These are phyloP conservation scores for Astrothelium macrocarpum DNA, from an alignment of 495 filamentous ascomycete species.

Conservation along the genomic window DNA sequence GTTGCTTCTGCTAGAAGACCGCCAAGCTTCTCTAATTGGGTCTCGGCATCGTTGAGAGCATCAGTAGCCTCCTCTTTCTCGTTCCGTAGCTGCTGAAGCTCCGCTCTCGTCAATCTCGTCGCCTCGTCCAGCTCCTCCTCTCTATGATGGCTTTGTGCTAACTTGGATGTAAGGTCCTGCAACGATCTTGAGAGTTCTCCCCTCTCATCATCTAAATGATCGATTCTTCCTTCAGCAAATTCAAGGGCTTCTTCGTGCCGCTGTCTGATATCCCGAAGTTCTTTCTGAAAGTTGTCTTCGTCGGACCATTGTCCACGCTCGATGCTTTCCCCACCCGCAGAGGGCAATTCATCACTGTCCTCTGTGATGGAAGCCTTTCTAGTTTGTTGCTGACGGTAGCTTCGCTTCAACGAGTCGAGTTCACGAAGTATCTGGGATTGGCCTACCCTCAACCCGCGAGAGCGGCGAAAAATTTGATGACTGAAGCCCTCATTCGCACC, in stretches of 20 bases:
- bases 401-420: constrained; percentile 14
- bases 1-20: constrained; percentile 9
- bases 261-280: not conserved
- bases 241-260: constrained; percentile 16
- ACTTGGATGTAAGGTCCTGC: not conserved
- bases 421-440: constrained; percentile 14
- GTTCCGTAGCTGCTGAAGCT: not conserved
- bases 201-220: constrained; percentile 3
- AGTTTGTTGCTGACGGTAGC: constrained; percentile 9
- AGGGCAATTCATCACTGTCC: not conserved
- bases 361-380: not conserved
- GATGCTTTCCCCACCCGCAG: not conserved
- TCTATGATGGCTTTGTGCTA: not conserved
- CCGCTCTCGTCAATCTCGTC: not conserved
- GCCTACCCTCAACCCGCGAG: constrained; percentile 12
- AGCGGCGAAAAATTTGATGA: constrained; percentile 13
- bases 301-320: constrained; percentile 1
- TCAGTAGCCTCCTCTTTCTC: not conserved
- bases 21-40: constrained; percentile 3
- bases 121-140: not conserved
- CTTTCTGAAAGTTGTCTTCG: constrained; percentile 5
- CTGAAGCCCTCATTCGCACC: not conserved
- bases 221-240: not conserved
- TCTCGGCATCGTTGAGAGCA: not conserved
- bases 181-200: not conserved